Percentiles rank a stretch among this genome's conserved stretches.
Conservation (phyloP, 176 grass and related monocot species). For the Oryza longistaminata region DNA sequence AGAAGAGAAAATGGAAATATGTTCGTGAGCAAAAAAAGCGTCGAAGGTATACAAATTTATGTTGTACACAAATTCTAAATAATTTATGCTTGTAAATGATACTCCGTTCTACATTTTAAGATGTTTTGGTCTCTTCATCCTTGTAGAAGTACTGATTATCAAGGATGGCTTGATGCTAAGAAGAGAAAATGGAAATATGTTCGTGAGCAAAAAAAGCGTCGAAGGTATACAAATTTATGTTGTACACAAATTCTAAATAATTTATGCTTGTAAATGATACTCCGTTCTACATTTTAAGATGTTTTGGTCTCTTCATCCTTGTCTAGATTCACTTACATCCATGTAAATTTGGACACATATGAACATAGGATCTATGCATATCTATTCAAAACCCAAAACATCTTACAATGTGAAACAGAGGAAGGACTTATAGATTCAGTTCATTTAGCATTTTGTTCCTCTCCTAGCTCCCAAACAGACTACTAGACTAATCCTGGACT, state of each 20-base stretch:
- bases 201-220: constrained; percentile 69
- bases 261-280: constrained; percentile 13
- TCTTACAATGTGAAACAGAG: too few relatives aligned
- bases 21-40: constrained; percentile 70
- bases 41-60: constrained; percentile 52
- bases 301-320: too few relatives aligned
- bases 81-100: constrained; percentile 16
- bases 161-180: constrained; percentile 90
- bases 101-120: background rate
- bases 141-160: constrained; percentile 72
- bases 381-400: too few relatives aligned
- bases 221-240: constrained; percentile 51
- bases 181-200: constrained; percentile 91
- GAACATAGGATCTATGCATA: too few relatives aligned
- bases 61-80: background rate
- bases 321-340: too few relatives aligned
- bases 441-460: constrained; percentile 12
- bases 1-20: constrained; percentile 92
- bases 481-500: background rate
- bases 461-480: background rate
- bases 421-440: background rate
- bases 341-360: too few relatives aligned
- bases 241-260: background rate
- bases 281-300: background rate
- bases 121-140: too few relatives aligned